Base-by-base conservation (phyloP, 495 filamentous ascomycete genomes). In the Annulohypoxylon stygium region DNA sequence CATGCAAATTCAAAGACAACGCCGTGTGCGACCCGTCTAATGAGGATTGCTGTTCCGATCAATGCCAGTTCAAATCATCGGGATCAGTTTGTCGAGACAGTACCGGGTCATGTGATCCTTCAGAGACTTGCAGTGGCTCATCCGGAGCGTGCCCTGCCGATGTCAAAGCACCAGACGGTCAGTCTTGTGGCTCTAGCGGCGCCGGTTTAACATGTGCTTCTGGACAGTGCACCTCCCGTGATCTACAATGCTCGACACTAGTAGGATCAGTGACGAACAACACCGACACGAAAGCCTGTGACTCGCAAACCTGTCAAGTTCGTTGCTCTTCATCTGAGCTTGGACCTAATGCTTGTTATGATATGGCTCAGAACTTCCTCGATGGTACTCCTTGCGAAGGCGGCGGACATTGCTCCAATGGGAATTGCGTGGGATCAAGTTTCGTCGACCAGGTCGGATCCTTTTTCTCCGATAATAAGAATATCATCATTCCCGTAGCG, bases 161-260 rank as follows among this genome's bases (percentile, higher is more conserved):
- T 80, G 57, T 83, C 30, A 90, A 86, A 55, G 83, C 90, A 30
- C 82, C 88, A 0, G 90, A 98, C 78, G 96, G 96, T 69, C 79
- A 78, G 58, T 65, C 63, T 25, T 97, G 95, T 75, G 92, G 91
- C 16, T 81, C 80, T 64, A 84, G 81, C 41, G 81, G 81, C 33
- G 75, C 75, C 3, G 85, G 87, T 2, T 85, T 97, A n/a, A 82
- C 86, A 48, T 99, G 96, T 78, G 93, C 97, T 62, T 95, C 92
- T 54, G 96, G 96, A 20, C 96, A 97, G 79, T 99, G 96, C 80
- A 99, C 96, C 53, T 96, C 92, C 63, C 91, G 97, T 66, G 90
- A 97, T 78, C 86, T 89, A 73, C 96, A 99, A 80, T 99, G 96
- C 84, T 90, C 91, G 76, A 91, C 90, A 7, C 84, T 97, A 30